These are phyloP conservation scores for Ophiostoma australiae DNA, from an alignment of 2,329 filamentous ascomycete genomes.

Conservation along the genomic window DNA sequence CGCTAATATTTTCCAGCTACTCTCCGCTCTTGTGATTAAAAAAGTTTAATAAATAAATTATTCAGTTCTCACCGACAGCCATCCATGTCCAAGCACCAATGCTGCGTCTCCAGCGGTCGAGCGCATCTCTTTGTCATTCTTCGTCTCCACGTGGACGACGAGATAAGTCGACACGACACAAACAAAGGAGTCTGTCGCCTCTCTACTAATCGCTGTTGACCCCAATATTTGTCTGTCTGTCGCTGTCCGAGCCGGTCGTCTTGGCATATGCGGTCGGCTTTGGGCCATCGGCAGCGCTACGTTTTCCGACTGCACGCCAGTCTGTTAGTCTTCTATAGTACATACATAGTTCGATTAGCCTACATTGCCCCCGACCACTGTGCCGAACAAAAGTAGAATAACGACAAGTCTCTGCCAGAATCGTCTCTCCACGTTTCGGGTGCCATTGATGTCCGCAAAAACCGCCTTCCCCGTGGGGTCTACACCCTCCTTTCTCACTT, in stretches of 20 bases:
- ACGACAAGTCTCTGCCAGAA: neutral
- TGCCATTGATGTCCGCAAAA: neutral
- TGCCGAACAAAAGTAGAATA: neutral
- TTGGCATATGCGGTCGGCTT: slow-evolving; percentile 1
- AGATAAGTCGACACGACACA: neutral
- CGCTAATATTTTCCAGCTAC: neutral
- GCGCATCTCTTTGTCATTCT: too few species aligned
- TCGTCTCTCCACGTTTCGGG: neutral
- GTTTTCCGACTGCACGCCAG: neutral
- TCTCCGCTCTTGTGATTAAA: too few species aligned
- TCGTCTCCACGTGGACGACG: too few species aligned
- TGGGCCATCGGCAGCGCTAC: neutral
- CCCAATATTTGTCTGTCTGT: too few species aligned
- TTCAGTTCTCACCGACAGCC: too few species aligned
- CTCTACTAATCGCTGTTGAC: neutral
- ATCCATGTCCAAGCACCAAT: too few species aligned
- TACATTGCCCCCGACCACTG: neutral
- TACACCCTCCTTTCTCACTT: neutral
- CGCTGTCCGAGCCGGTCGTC: neutral
- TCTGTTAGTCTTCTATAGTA: neutral
- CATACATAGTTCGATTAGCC: neutral
- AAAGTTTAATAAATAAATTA: too few species aligned
- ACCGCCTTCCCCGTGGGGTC: neutral
- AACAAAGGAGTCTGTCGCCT: neutral
- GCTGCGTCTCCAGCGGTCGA: too few species aligned